Evolutionary conservation across 139 green algal species (phyloP), one percentile per base, ranked within the genome.

Genomic region (Pseudopediastrum boryanum): DNA sequence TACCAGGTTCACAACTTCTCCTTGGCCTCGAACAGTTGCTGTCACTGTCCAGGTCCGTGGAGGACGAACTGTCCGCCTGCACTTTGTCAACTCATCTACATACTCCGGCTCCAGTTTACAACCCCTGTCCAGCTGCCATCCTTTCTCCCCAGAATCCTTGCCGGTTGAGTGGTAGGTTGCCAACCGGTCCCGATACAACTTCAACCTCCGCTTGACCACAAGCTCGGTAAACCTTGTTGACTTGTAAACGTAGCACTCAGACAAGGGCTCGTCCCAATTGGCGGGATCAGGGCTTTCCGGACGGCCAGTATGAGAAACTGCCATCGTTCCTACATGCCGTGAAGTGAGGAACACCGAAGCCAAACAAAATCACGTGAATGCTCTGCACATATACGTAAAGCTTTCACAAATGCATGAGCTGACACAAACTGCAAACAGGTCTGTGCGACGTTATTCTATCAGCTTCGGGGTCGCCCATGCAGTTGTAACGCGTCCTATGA

Each of bases 91-190:
- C 10, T 82, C 64, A 39, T 82, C 51, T 31, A 35, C 51, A 29
- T 69, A 62, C 65, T 84, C 52, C 65, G 86, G 86, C 27, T 59
- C 35, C 16, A 90, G 75, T 43, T 83, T 70, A 66, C 86, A 90
- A 2, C 50, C 46, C 12, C 61, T 21, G 13, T 85, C 71, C n/a
- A 90, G 71, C n/a, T 81, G 64, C 83, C 83, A 88, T 2, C 46
- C 66, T 35, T 84, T 86, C 43, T 84, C 83, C 4, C 33, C 35
- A 56, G 58, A 63, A 29, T 59, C 43, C 31, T 79, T 65, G 29
- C 77, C 65, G 50, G 79, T 78, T 0, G 78, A 81, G 64, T 77
- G 46, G 41, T 83, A 73, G 21, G 61, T 78, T n/a, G 13, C 38
- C 36, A 80, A 21, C 3, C 79, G 19, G 65, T 85, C 48, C 10